Evolutionary conservation across 164 flowering plant species (phyloP).

Genomic region (Macadamia integrifolia): DNA sequence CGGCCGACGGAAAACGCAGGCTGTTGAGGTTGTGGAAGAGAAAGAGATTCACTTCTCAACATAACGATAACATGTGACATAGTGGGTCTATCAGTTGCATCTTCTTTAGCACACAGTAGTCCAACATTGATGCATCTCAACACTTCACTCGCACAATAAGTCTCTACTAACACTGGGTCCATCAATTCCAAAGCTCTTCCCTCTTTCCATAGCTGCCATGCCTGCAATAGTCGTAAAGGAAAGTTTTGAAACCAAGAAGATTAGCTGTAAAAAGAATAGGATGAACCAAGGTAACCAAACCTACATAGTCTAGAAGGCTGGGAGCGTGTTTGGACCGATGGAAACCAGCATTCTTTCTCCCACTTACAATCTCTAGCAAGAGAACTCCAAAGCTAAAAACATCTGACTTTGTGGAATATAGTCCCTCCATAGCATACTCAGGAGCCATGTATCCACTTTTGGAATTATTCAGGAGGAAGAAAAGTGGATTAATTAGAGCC

Average conservation of each 20-base stretch:
- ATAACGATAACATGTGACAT: constrained; percentile 37
- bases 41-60: constrained; percentile 12
- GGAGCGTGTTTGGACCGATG: constrained; percentile 9
- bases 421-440: constrained; percentile 33
- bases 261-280: too few species aligned
- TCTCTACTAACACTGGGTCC: constrained; percentile 18
- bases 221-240: constrained; percentile 21
- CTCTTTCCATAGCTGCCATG: constrained; percentile 40
- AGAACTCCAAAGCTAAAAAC: constrained; percentile 36
- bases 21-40: constrained; percentile 12
- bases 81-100: constrained; percentile 34
- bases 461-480: not conserved
- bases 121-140: constrained; percentile 44
- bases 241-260: not conserved
- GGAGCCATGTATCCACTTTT: constrained; percentile 35
- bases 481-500: too few species aligned
- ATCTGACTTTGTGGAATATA: constrained; percentile 30
- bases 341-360: constrained; percentile 23
- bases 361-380: constrained; percentile 30
- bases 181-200: constrained; percentile 27
- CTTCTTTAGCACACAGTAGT: constrained; percentile 46
- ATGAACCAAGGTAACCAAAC: too few species aligned
- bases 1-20: constrained; percentile 21
- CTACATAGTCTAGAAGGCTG: constrained; percentile 18
- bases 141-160: constrained; percentile 17